Percentiles rank a stretch among this genome's conserved stretches.
Conservation (phyloP, 345 rosid genomes). For the Moringa oleifera region DNA sequence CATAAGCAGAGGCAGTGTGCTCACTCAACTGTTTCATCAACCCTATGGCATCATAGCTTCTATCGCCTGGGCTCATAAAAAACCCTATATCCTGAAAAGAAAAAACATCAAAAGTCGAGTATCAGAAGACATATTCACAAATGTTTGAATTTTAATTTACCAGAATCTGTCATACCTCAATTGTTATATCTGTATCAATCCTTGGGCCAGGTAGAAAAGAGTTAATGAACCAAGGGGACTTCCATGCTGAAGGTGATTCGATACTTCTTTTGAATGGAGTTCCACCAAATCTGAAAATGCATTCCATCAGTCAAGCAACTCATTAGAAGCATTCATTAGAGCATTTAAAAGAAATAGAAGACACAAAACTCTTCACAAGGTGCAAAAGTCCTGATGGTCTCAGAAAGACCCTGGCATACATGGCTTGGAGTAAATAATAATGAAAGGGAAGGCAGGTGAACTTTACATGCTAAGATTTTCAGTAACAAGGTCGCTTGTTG, state of each 20-base stretch:
- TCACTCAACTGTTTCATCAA: slow-evolving; percentile 87
- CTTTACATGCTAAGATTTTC: slow-evolving; percentile 72
- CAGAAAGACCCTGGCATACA: slow-evolving; percentile 6
- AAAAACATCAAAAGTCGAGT: background rate
- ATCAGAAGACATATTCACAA: background rate
- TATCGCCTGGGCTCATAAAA: slow-evolving; percentile 82
- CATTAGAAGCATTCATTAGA: background rate
- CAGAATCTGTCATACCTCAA: slow-evolving; percentile 51
- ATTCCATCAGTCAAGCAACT: slow-evolving; percentile 13
- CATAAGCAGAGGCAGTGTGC: slow-evolving; percentile 79
- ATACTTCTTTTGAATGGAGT: slow-evolving; percentile 82
- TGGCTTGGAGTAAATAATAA: slow-evolving; percentile 2
- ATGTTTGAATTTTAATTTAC: too few relatives aligned
- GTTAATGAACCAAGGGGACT: slow-evolving; percentile 89
- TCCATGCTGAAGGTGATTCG: slow-evolving; percentile 98
- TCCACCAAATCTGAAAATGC: slow-evolving; percentile 62
- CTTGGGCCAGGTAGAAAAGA: slow-evolving; percentile 77
- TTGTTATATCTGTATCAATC: slow-evolving; percentile 74
- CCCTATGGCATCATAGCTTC: slow-evolving; percentile 88
- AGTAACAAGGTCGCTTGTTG: slow-evolving; percentile 32
- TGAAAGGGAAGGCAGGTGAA: slow-evolving; percentile 7
- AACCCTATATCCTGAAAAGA: slow-evolving; percentile 76
- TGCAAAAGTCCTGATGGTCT: background rate
- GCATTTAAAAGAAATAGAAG: background rate
- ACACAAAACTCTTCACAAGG: background rate